Evolutionary conservation across 176 grass and related monocot species (phyloP), one percentile per base, ranked within the genome.

Genomic region (Zoysia japonica): DNA sequence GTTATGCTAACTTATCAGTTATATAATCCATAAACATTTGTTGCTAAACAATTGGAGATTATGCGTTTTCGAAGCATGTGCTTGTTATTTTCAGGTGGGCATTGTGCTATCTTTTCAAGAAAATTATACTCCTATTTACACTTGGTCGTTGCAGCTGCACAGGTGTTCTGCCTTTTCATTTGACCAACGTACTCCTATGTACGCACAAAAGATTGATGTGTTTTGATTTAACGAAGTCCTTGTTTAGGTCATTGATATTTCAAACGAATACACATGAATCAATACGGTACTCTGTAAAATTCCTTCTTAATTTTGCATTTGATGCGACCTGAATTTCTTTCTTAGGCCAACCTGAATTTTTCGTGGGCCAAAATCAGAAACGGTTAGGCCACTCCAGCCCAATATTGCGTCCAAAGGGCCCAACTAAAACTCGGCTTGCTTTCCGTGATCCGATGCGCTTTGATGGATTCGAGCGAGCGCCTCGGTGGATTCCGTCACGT

Each of bases 401-500:
- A 77, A 47, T 1, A n/a, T 57, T 19, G 1, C 2, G 54, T 57
- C 54, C 17, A n/a, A 19, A 4, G 1, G 17, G 54, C 54, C 54
- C 54, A 57, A 57, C 54, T 57, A 56, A 56, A 56, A 1, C 0
- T 37, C 13, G 13, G 10, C 12, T 13, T 12, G 44, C 44, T 14
- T 17, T 17, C 3, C 43, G 57, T 76, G 55, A 76, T 38, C 57
- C 36, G 74, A 61, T 14, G 40, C 40, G 57, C 57, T 35, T 60
- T 60, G 7, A 61, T 61, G 57, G 41, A 7, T 75, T 16, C 41
- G 73, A 75, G 73, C 55, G 73, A 13, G 55, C 54, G 20, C 74
- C 20, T 63, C 59, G 19, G 7, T 6, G 7, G 74, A 62, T 19
- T 19, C 44, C 74, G 28, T 77, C 59, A 39, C 59, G 44, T 55